Conservation (phyloP, 352 stramenopile species). For the Pythium chondricola region DNA sequence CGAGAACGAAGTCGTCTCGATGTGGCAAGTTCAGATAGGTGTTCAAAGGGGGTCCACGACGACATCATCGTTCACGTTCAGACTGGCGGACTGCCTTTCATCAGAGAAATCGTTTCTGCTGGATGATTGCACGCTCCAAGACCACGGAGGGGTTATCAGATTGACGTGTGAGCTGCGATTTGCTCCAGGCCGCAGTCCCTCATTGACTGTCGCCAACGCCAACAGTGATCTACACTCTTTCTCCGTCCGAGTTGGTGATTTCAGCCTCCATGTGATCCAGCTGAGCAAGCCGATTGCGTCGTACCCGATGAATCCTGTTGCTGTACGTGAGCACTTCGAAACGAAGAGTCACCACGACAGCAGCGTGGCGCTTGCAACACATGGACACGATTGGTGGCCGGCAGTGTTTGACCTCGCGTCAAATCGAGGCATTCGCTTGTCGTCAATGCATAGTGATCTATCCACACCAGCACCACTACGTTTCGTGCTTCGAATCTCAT, state of each 20-base stretch:
- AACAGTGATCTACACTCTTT: not conserved
- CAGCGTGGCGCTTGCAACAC: not conserved
- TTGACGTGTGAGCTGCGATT: conserved; percentile 14
- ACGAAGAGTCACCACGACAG: not conserved
- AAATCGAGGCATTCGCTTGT: not conserved
- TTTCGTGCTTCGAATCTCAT: conserved; percentile 3
- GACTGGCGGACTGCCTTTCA: conserved; percentile 7
- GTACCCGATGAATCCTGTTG: conserved; percentile 9
- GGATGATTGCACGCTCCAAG: conserved; percentile 11
- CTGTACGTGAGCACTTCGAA: conserved; percentile 8
- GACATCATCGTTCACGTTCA: conserved; percentile 9
- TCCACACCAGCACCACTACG: conserved; percentile 5
- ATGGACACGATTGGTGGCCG: conserved; percentile 14
- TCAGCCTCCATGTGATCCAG: conserved; percentile 13
- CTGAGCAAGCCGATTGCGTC: conserved; percentile 10
- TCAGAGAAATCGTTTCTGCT: conserved; percentile 3
- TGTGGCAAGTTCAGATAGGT: conserved; percentile 9
- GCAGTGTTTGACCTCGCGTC: not conserved
- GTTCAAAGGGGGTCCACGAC: not conserved
- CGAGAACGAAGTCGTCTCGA: not conserved
- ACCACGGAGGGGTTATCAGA: conserved; percentile 3
- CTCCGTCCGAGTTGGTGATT: not conserved
- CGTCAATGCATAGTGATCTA: not conserved
- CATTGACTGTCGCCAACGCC: not conserved
- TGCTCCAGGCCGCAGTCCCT: not conserved